Evolutionary conservation across 495 filamentous ascomycete species (phyloP).

Genomic region (Penicillium taxi): DNA sequence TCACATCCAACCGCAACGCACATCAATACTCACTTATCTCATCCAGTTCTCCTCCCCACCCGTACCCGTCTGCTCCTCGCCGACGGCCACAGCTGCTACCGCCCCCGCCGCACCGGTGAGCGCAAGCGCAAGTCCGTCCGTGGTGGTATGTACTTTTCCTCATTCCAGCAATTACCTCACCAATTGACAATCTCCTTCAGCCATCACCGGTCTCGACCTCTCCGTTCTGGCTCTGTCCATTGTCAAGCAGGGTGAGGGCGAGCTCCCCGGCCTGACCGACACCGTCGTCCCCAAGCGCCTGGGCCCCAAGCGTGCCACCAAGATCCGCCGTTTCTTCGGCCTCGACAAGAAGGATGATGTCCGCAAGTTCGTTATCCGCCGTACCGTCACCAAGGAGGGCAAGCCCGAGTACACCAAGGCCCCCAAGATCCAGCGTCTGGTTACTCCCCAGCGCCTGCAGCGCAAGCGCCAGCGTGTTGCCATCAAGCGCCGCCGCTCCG

Average conservation of each 20-base stretch:
- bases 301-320: slow-evolving; percentile 97
- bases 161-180: slow-evolving; percentile 1
- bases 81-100: slow-evolving; percentile 88
- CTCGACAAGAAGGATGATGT: slow-evolving; percentile 99
- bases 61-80: slow-evolving; percentile 92
- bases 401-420: slow-evolving; percentile 99
- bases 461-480: slow-evolving; percentile 97
- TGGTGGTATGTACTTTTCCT: slow-evolving; percentile 51
- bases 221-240: slow-evolving; percentile 86
- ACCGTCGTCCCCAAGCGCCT: slow-evolving; percentile 94
- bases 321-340: slow-evolving; percentile 98
- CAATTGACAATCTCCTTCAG: slow-evolving; percentile 15
- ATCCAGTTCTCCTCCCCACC: slow-evolving; percentile 72
- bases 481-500: slow-evolving; percentile 92
- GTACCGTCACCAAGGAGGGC: slow-evolving; percentile 95
- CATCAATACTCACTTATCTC: slow-evolving; percentile 25
- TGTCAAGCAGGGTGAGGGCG: slow-evolving; percentile 92
- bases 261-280: slow-evolving; percentile 94
- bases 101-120: slow-evolving; percentile 93
- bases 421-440: slow-evolving; percentile 96
- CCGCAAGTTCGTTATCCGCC: slow-evolving; percentile 98
- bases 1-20: slow-evolving; percentile 5
- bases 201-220: slow-evolving; percentile 90
- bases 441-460: slow-evolving; percentile 98
- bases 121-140: slow-evolving; percentile 97